Conservation (phyloP, 2,329 filamentous ascomycete genomes). For the Neonectria punicea region DNA sequence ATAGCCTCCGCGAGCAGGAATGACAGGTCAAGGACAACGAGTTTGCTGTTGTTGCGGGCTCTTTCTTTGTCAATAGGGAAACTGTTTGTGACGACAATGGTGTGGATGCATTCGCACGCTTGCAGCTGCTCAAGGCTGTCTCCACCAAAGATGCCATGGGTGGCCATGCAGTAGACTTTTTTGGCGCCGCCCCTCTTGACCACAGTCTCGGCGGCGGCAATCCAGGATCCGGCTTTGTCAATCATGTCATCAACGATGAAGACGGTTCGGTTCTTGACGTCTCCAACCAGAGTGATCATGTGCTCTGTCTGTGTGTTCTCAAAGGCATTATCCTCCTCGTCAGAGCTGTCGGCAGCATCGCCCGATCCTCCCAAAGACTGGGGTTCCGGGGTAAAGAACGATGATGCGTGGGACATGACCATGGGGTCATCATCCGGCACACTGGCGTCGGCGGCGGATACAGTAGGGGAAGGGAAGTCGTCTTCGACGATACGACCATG, state of each 20-base stretch:
- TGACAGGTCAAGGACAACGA: conserved; percentile 90
- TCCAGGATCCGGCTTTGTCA: conserved; percentile 96
- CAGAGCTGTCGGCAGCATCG: conserved; percentile 83
- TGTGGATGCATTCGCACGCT: conserved; percentile 91
- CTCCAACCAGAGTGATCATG: conserved; percentile 96
- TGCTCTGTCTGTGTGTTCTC: conserved; percentile 85
- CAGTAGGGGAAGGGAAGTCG: conserved; percentile 82
- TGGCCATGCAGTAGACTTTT: conserved; percentile 97
- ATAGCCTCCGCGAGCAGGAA: conserved; percentile 92
- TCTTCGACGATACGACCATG: conserved; percentile 97
- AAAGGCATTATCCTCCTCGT: conserved; percentile 93
- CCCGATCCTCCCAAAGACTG: conserved; percentile 82
- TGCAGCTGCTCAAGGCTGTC: conserved; percentile 92
- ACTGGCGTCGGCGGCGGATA: conserved; percentile 75
- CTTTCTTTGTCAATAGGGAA: conserved; percentile 88
- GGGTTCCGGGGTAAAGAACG: conserved; percentile 75
- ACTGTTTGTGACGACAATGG: conserved; percentile 95
- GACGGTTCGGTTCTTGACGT: conserved; percentile 87
- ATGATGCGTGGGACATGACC: conserved; percentile 82
- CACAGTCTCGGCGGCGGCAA: conserved; percentile 95
- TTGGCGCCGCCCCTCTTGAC: conserved; percentile 92
- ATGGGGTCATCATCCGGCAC: conserved; percentile 82
- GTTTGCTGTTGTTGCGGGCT: conserved; percentile 77
- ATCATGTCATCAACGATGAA: conserved; percentile 99
- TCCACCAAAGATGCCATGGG: conserved; percentile 92